These are phyloP conservation scores for Flaveria ramosissima DNA, from an alignment of 129 eudicot species.

Conservation along the genomic window DNA sequence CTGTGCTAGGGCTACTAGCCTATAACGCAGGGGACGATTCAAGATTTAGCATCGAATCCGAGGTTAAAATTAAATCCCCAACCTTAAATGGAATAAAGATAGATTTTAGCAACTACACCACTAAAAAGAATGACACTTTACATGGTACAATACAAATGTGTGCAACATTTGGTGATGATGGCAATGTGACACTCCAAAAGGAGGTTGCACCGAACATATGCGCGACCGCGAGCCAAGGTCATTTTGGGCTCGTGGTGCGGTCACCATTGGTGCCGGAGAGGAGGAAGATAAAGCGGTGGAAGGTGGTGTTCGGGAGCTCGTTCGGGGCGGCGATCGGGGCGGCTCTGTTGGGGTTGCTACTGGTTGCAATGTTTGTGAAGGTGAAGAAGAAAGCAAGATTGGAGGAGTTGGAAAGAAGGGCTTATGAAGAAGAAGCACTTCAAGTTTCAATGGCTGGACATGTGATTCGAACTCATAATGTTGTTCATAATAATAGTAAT, in stretches of 20 bases:
- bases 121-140: conserved; percentile 27
- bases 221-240: conserved; percentile 59
- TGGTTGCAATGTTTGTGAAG: conserved; percentile 76
- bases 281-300: conserved; percentile 67
- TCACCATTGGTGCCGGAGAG: conserved; percentile 51
- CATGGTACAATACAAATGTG: conserved; percentile 57
- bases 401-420: conserved; percentile 88
- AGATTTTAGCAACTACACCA: conserved; percentile 56
- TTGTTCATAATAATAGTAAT: not conserved
- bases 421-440: conserved; percentile 94
- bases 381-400: conserved; percentile 80
- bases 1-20: conserved; percentile 80
- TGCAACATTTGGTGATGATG: conserved; percentile 71
- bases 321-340: conserved; percentile 81
- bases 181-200: conserved; percentile 66
- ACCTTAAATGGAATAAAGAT: conserved; percentile 56
- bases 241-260: conserved; percentile 74
- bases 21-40: conserved; percentile 60
- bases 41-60: conserved; percentile 47
- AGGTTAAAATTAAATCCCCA: conserved; percentile 50
- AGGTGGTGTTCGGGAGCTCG: conserved; percentile 64
- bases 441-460: conserved; percentile 98
- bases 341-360: conserved; percentile 58
- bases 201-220: conserved; percentile 59
- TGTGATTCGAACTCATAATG: conserved; percentile 58